Evolutionary conservation across 2,329 filamentous ascomycete genomes (phyloP).

Genomic region (Aspergillus costaricaensis): DNA sequence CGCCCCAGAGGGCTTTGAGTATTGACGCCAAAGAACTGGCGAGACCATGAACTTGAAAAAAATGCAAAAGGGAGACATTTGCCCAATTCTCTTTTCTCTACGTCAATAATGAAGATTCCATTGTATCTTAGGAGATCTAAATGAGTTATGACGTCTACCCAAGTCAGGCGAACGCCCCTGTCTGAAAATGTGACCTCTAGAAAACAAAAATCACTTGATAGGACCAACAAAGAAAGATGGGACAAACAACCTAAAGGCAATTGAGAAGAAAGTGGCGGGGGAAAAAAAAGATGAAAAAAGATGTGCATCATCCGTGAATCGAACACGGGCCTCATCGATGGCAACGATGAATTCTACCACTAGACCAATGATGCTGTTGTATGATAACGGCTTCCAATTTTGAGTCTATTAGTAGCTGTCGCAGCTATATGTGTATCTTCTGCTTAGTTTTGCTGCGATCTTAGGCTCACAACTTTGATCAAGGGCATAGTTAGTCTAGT

Average conservation of each 20-base stretch:
- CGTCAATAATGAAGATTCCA: no score
- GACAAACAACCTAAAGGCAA: background rate
- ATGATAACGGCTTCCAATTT: background rate
- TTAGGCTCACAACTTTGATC: no score
- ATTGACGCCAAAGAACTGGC: background rate
- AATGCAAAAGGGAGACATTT: no score
- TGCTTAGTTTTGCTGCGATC: no score
- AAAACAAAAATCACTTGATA: background rate
- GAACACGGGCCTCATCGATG: slow-evolving; percentile 51
- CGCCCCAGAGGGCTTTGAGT: background rate
- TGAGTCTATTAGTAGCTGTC: no score
- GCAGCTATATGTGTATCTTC: no score
- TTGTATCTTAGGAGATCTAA: no score
- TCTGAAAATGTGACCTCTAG: no score
- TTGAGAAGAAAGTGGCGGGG: slow-evolving; percentile 29
- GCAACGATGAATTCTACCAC: slow-evolving; percentile 49
- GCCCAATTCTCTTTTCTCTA: no score
- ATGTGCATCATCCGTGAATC: slow-evolving; percentile 47
- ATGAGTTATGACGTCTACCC: no score
- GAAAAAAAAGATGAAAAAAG: slow-evolving; percentile 18
- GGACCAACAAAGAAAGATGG: background rate
- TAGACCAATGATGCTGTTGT: slow-evolving; percentile 44
- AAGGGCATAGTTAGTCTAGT: no score
- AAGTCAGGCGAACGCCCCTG: no score
- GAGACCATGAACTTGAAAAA: background rate